Conservation (phyloP, 441 rosid genomes). For the Eutrema salsugineum region DNA sequence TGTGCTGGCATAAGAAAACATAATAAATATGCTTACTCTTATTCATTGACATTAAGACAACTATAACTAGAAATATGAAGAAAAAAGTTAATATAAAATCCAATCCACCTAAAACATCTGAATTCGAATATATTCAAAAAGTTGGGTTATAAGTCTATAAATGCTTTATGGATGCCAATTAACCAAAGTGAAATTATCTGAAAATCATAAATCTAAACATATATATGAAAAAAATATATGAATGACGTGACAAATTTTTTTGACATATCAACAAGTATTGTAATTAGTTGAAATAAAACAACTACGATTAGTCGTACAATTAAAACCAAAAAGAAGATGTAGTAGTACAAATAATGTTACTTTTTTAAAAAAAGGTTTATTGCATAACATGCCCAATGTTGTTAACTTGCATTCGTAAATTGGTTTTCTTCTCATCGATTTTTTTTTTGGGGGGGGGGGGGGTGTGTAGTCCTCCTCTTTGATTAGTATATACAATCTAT, state of each 20-base stretch:
- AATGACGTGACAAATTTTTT: too few relatives aligned
- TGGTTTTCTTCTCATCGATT: not conserved
- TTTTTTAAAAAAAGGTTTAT: not conserved
- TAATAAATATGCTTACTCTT: conserved; percentile 4
- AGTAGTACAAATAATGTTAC: too few relatives aligned
- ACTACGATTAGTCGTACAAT: too few relatives aligned
- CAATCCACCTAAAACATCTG: not conserved
- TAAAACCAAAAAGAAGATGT: too few relatives aligned
- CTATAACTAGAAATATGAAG: not conserved
- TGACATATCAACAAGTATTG: too few relatives aligned
- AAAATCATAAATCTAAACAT: too few relatives aligned
- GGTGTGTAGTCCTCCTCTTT: too few relatives aligned
- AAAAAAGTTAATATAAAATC: not conserved
- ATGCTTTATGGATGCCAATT: too few relatives aligned
- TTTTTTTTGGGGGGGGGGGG: too few relatives aligned
- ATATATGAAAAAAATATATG: too few relatives aligned
- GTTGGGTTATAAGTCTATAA: too few relatives aligned
- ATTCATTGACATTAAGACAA: not conserved
- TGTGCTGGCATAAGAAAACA: conserved; percentile 7
- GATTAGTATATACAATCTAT: not conserved
- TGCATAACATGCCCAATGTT: not conserved
- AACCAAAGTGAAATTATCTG: not conserved
- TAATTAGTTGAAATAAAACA: too few relatives aligned
- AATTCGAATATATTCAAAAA: not conserved
- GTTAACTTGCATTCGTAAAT: not conserved